phyloP scores from a whole-genome alignment of 2,329 filamentous ascomycete species.

The Fusarium torulosum region DNA sequence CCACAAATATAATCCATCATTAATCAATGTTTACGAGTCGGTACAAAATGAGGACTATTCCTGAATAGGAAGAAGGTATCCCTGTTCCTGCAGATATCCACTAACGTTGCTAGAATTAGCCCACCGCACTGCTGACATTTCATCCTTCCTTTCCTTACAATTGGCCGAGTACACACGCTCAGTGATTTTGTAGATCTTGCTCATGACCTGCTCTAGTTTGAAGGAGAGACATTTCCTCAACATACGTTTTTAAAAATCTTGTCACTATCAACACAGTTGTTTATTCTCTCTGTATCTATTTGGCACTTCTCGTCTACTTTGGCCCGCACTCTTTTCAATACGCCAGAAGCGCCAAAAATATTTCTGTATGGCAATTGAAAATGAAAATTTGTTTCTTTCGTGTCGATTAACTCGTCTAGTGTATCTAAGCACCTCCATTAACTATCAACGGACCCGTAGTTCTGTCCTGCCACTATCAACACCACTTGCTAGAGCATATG shows the following conservation, averaged over 20 bases:
- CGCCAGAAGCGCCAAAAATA: not conserved
- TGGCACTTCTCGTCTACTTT: no score
- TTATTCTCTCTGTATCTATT: no score
- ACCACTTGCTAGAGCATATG: not conserved
- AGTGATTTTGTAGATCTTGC: no score
- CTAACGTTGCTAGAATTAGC: not conserved
- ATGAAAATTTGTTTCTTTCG: no score
- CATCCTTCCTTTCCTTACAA: not conserved
- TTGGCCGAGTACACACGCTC: not conserved
- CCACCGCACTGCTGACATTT: not conserved
- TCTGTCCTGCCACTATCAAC: not conserved
- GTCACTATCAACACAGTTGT: no score
- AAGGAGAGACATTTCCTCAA: no score
- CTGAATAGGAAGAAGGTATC: not conserved
- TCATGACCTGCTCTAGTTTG: no score
- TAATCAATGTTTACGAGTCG: not conserved
- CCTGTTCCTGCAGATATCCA: not conserved
- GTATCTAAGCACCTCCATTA: not conserved
- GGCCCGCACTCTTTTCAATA: no score
- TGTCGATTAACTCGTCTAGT: not conserved
- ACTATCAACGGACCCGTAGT: not conserved
- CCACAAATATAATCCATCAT: no score
- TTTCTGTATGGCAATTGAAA: not conserved
- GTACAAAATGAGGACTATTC: not conserved
- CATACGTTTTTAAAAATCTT: no score